These are phyloP conservation scores for Sugiyamaella smithiae DNA, from an alignment of 805 yeast species.

Conservation along the genomic window DNA sequence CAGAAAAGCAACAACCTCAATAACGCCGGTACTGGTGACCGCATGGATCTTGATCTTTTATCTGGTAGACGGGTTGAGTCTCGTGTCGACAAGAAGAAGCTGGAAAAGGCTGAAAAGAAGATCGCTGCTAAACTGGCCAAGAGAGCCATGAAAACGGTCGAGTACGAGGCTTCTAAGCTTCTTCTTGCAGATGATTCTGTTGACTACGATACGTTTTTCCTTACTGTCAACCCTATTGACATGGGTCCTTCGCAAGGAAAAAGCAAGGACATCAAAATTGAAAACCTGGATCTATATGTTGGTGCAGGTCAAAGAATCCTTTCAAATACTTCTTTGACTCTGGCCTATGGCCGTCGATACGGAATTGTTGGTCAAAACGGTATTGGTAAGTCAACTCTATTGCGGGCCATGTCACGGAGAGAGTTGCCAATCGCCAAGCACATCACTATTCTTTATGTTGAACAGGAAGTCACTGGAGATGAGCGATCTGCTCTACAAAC, in stretches of 20 bases:
- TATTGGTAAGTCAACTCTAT: slow-evolving; percentile 95
- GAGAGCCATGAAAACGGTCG: slow-evolving; percentile 43
- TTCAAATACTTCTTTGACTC: slow-evolving; percentile 79
- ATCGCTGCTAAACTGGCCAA: slow-evolving; percentile 97
- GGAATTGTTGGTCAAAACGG: slow-evolving; percentile 99
- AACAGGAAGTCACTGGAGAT: slow-evolving; percentile 94
- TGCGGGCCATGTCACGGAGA: slow-evolving; percentile 89
- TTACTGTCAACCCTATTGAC: slow-evolving; percentile 92
- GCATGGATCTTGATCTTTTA: slow-evolving; percentile 77
- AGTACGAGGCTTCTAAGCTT: slow-evolving; percentile 78
- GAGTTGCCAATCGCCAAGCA: slow-evolving; percentile 93
- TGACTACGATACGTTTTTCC: slow-evolving; percentile 91
- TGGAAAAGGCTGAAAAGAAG: slow-evolving; percentile 95
- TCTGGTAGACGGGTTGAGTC: slow-evolving; percentile 90
- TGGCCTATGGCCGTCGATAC: slow-evolving; percentile 89
- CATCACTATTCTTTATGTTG: slow-evolving; percentile 93
- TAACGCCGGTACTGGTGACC: slow-evolving; percentile 77
- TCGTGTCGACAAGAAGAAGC: slow-evolving; percentile 92
- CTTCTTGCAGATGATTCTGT: slow-evolving; percentile 59
- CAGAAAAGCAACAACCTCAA: slow-evolving; percentile 67
- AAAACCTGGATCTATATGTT: slow-evolving; percentile 88
- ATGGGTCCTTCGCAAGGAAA: slow-evolving; percentile 66
- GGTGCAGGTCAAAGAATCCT: slow-evolving; percentile 94
- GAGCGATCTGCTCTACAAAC: slow-evolving; percentile 88
- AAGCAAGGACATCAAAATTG: slow-evolving; percentile 93